Conservation (phyloP, 495 filamentous ascomycete species). For the Aspergillus saccharolyticus region DNA sequence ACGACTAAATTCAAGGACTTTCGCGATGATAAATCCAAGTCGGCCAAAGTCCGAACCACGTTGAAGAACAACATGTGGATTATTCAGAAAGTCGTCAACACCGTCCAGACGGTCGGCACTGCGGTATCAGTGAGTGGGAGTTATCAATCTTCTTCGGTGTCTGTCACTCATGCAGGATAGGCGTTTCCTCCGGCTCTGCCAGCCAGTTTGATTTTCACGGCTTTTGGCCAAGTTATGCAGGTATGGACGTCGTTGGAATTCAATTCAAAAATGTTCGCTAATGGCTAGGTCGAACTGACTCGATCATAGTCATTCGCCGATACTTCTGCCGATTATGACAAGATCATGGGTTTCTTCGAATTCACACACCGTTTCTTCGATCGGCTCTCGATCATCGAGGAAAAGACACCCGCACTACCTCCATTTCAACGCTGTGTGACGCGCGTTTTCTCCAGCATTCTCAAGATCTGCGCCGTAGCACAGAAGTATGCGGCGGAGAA, state of each 20-base stretch:
- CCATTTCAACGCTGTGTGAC: conserved; percentile 1
- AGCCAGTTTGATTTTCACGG: conserved; percentile 18
- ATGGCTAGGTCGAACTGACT: not conserved
- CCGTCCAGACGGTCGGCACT: not conserved
- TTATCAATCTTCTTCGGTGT: not conserved
- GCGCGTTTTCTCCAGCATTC: conserved; percentile 2
- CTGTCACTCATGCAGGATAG: not conserved
- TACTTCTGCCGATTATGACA: conserved; percentile 3
- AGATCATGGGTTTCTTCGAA: conserved; percentile 5
- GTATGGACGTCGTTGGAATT: not conserved
- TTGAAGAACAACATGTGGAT: conserved; percentile 3
- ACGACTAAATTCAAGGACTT: not conserved
- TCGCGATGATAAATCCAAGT: conserved; percentile 1
- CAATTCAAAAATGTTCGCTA: not conserved
- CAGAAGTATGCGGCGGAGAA: conserved; percentile 1
- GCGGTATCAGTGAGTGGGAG: not conserved
- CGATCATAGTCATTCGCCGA: not conserved
- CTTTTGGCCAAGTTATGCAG: conserved; percentile 23
- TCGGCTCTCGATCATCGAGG: conserved; percentile 4
- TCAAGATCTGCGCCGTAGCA: conserved; percentile 3
- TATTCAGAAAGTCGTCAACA: conserved; percentile 5
- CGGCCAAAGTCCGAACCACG: not conserved
- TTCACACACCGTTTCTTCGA: conserved; percentile 6
- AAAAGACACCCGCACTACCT: not conserved
- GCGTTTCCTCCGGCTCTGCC: conserved; percentile 19